Base-by-base conservation (phyloP, 768 basidiomycete species). In the Harrya chromipes region DNA sequence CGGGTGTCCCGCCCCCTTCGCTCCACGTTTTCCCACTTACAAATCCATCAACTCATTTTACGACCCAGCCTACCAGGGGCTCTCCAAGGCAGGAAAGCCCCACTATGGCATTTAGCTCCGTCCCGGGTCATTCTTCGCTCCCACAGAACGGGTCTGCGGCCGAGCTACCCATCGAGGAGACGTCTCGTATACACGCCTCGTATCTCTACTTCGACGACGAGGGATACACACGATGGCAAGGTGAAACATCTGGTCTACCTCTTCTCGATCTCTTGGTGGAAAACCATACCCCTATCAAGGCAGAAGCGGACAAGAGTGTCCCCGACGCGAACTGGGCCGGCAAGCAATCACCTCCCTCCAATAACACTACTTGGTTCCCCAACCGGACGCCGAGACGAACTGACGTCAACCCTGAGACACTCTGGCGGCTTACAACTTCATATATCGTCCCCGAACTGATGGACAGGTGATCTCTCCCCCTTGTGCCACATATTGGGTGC, bases 211-310 rank as follows among this genome's bases (percentile, higher is more conserved):
- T 88, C 51, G 90, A 92, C 55, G 89, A 92, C 61, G 88, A 91
- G 64, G 90, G 90, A 3, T 87, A 84, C 62, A 88, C 90, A 0
- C 73, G 90, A 49, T 92, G 90, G 90, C 90, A 92, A 70, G 93
- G 94, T 26, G 92, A 94, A 60, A 91, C 91, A 1, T 94, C 92
- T 4, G 93, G 94, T 21, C 78, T 95, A 0, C 94, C 94, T 6
- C 79, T 95, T 4, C 79, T 94, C 23, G 90, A 94, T 65, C 70
- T 91, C 8, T 73, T 97, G 23, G 80, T 90, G 24, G 90, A 92
- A 62, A 78, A 82, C 31, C 84, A 85, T 56, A 70, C 74, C 6
- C 67, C 72, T 10, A 61, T 70, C 49, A 72, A 70, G 53, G 55
- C 65, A 46, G 57, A 73, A 63, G 53, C 73, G 0, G 49, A 67